Conservation (phyloP, 2,329 filamentous ascomycete genomes). For the Rasamsonia emersonii region DNA sequence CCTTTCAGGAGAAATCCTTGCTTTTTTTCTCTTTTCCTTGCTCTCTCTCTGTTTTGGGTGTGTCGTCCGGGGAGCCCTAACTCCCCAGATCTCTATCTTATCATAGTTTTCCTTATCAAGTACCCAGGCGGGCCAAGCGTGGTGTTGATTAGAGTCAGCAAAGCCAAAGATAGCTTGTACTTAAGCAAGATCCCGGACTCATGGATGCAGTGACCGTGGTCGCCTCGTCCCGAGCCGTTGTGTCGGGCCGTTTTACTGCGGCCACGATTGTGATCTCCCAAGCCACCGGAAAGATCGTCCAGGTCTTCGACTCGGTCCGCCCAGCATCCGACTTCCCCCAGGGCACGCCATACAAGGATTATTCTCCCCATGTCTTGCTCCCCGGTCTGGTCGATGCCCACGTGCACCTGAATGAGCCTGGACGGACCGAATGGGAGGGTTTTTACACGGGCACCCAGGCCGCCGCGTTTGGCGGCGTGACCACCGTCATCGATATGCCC, state of each 20-base stretch:
- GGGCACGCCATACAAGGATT: conserved; percentile 67
- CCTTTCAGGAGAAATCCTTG: not conserved
- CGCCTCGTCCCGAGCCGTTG: conserved; percentile 72
- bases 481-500: conserved; percentile 96
- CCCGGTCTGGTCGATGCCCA: conserved; percentile 94
- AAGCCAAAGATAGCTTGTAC: too few relatives aligned
- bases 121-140: not conserved
- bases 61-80: conserved; percentile 8
- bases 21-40: conserved; percentile 3
- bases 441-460: conserved; percentile 92
- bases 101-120: conserved; percentile 1
- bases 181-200: not conserved
- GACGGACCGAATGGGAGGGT: conserved; percentile 95
- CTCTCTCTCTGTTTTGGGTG: conserved; percentile 11
- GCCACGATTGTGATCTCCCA: conserved; percentile 77
- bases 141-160: too few relatives aligned
- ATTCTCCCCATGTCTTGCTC: conserved; percentile 75
- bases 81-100: conserved; percentile 6
- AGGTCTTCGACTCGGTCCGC: conserved; percentile 65
- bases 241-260: conserved; percentile 67
- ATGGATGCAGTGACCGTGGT: conserved; percentile 46
- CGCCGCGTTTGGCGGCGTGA: conserved; percentile 90
- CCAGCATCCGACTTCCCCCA: conserved; percentile 65
- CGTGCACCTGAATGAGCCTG: conserved; percentile 95
- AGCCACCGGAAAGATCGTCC: conserved; percentile 72